phyloP scores from a whole-genome alignment of 345 rosid species.

The Tarenaya hassleriana region DNA sequence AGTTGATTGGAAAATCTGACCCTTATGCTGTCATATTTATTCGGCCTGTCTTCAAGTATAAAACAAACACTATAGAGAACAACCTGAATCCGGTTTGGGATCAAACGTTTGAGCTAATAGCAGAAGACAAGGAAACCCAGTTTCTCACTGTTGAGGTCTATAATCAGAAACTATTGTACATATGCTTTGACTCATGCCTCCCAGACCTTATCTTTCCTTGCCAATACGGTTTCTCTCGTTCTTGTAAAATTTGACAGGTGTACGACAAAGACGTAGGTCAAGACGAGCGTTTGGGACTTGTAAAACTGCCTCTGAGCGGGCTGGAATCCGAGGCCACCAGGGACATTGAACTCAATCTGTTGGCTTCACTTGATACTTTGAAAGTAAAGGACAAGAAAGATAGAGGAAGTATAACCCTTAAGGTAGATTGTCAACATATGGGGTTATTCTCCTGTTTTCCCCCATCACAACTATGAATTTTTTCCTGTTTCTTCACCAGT shows the following conservation, averaged over 20 bases:
- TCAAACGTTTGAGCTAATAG: conserved; percentile 76
- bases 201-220: conserved; percentile 7
- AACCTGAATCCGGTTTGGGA: conserved; percentile 95
- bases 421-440: conserved; percentile 42
- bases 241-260: conserved; percentile 42
- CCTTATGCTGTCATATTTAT: conserved; percentile 72
- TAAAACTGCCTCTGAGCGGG: conserved; percentile 54
- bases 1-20: conserved; percentile 97
- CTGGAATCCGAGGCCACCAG: conserved; percentile 47
- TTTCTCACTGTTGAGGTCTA: conserved; percentile 71
- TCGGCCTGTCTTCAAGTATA: conserved; percentile 81
- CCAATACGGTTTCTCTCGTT: neutral
- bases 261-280: conserved; percentile 90
- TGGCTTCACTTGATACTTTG: conserved; percentile 83
- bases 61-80: conserved; percentile 73
- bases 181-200: neutral
- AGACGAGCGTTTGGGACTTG: conserved; percentile 85
- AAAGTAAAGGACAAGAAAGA: conserved; percentile 96
- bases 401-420: conserved; percentile 72
- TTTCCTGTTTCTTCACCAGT: neutral
- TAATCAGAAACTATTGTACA: neutral
- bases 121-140: conserved; percentile 98
- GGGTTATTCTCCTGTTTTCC: neutral
- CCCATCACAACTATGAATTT: conserved; percentile 25
- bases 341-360: conserved; percentile 57